These are phyloP conservation scores for Claviceps sorghi DNA, from an alignment of 2,329 filamentous ascomycete genomes.

Conservation along the genomic window DNA sequence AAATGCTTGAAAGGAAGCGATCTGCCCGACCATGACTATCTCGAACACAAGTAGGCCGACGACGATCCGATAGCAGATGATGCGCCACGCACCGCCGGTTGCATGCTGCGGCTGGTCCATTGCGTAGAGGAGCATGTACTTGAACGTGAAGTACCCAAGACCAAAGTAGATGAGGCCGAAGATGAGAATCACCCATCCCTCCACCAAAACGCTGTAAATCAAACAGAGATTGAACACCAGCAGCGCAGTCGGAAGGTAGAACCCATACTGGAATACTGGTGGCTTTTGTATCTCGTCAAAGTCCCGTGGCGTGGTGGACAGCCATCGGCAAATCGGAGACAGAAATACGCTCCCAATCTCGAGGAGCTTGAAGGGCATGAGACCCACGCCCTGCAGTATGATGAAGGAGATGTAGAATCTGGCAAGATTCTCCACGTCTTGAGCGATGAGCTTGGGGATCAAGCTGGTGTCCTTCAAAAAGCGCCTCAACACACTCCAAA, in stretches of 20 bases:
- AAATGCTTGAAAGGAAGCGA: conserved; percentile 62
- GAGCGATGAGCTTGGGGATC: conserved; percentile 61
- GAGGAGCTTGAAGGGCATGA: conserved; percentile 83
- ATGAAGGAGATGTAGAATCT: conserved; percentile 90
- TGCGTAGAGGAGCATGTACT: conserved; percentile 92
- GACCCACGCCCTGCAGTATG: conserved; percentile 80
- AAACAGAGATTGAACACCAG: conserved; percentile 90
- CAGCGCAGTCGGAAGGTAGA: conserved; percentile 84
- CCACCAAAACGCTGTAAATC: conserved; percentile 77
- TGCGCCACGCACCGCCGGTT: conserved; percentile 86
- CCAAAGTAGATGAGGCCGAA: conserved; percentile 73
- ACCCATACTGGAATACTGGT: conserved; percentile 85
- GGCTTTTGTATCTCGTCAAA: conserved; percentile 70
- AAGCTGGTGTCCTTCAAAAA: conserved; percentile 64
- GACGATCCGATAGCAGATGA: conserved; percentile 87
- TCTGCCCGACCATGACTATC: conserved; percentile 73
- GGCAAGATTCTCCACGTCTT: conserved; percentile 57
- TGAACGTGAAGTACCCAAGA: conserved; percentile 80
- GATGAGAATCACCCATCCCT: conserved; percentile 66
- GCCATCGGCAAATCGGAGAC: conserved; percentile 66
- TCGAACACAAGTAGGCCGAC: conserved; percentile 81
- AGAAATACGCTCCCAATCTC: conserved; percentile 76
- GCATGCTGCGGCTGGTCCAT: conserved; percentile 96
- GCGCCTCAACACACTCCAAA: conserved; percentile 57
- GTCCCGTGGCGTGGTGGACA: conserved; percentile 78